Base-by-base conservation (phyloP, 2,329 filamentous ascomycete genomes). In the Alternaria ethzedia region DNA sequence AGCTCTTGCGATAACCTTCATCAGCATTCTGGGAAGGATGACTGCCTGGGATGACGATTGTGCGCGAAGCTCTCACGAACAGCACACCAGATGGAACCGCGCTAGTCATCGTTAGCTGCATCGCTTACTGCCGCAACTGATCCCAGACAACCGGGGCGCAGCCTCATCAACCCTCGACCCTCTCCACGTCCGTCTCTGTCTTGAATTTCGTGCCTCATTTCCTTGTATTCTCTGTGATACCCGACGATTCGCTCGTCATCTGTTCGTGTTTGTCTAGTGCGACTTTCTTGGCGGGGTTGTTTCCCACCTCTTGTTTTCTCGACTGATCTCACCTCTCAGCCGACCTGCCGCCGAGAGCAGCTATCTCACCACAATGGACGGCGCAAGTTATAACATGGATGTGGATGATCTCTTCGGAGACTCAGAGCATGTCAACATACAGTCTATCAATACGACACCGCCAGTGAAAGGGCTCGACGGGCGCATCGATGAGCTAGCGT, bases 401-500 rank as follows among this genome's bases (percentile, higher is more conserved):
- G 75, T 77, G 80, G 83, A 84, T 25, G 81, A 83, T 66, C 78
- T 82, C n/a, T 82, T 84, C 75, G 79, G 81, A 69, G 80, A 86
- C 76, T 73, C 79, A 76, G 86, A 89, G 67, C 86, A 88, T 76
- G 86, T 87, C 70, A 77, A 87, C 65, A 85, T 91, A 15, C 82
- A 86, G 12, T 80, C 89, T 87, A 82, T 86, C 23, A 71, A 83
- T 7, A 79, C 84, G 21, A 81, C 84, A 5, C 83, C 86, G 28
- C 83, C 86, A 12, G 84, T 87, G 58, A 92, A 91, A 78, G 88
- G 90, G 59, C 85, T 97, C 20, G 86, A 89, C 32, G 87, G 90
- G 73, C 87, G 92, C 59, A 80, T 97, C 41, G 91, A 96, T 77
- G 91, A 96, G 73, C 84, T 96, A 70, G 88, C 91, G 68, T 83